A percentile compares a stretch with the other conserved stretches of the same genome.
Conservation (phyloP, 2,329 filamentous ascomycete species). For the Scytalidium sp. region DNA sequence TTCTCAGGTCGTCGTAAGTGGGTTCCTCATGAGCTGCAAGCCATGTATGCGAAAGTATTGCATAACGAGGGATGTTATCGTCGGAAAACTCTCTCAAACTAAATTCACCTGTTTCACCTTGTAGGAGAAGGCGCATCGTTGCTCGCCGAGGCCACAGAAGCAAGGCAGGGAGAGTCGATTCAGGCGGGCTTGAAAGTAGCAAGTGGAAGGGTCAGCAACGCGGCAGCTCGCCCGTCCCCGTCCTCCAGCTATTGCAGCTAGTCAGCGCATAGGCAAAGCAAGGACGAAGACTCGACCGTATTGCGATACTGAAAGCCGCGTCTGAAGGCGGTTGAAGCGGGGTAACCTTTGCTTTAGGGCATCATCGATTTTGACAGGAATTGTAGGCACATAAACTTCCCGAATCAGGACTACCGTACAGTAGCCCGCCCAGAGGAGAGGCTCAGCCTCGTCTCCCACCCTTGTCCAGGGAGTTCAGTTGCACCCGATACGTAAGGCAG, state of each 20-base stretch:
- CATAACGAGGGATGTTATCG: slow-evolving; percentile 4
- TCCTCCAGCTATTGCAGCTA: background rate
- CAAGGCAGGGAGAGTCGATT: background rate
- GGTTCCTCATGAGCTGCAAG: slow-evolving; percentile 4
- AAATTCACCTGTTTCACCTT: slow-evolving; percentile 8
- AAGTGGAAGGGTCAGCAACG: background rate
- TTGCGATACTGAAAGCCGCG: background rate
- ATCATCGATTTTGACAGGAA: background rate
- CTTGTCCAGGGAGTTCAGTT: slow-evolving; percentile 1
- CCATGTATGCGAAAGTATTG: slow-evolving; percentile 13
- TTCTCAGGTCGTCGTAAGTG: slow-evolving; percentile 5
- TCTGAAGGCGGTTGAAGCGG: background rate
- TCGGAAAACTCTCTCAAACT: background rate
- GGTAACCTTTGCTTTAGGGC: background rate
- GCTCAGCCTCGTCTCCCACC: background rate
- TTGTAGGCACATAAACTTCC: background rate
- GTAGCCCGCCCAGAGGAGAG: background rate
- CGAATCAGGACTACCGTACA: background rate
- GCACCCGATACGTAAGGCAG: background rate
- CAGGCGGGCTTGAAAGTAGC: background rate
- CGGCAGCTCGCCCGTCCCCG: background rate
- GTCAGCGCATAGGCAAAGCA: background rate
- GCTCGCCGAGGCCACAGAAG: slow-evolving; percentile 1
- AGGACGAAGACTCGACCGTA: background rate
- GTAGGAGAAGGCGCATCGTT: slow-evolving; percentile 10